Evolutionary conservation across 73 alveolate genomes (phyloP), one percentile per base, ranked within the genome.

Genomic region (Durusdinium trenchii): DNA sequence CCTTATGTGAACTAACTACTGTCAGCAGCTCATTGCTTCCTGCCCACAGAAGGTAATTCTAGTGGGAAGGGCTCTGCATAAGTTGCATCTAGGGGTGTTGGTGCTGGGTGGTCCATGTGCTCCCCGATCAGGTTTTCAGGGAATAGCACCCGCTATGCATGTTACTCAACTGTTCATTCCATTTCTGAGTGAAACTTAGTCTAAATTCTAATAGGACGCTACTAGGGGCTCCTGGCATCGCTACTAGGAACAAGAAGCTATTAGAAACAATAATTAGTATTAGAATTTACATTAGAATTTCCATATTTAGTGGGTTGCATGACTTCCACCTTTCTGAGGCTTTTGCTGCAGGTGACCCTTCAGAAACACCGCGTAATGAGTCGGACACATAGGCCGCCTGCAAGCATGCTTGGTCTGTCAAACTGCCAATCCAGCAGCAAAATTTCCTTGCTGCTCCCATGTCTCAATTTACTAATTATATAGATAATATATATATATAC

Each of bases 361-460:
- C 81, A 26, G 81, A 18, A 32, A 32, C n/a, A 35, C 92, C 73
- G 0, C n/a, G 46, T 35, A 82, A 48, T 14, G 92, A 82, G 32
- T 46, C 92, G 3, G 92, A 46, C 36, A 48, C 92, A 36, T 42
- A 82, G 71, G 92, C 92, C 20, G 92, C 92, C 92, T 82, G 92
- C 43, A n/a, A 32, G 42, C 36, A 23, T 9, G 45, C 46, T 18
- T 32, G 45, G 12, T 57, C 69, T 57, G 12, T 57, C 12, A 23
- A 12, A n/a, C 18, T 60, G 6, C 18, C 73, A 60, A 60, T 60
- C 73, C 73, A 60, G 4, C 1, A 60, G 64, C 28, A 54, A 54
- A 32, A 67, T 67, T 28, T 60, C 6, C 0, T 60, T n/a, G n/a
- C n/a, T n/a, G 64, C 64, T 20, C 51, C n/a, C 16, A 4, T 78